Conservation (phyloP, 345 rosid species). For the Citrus hindsii region DNA sequence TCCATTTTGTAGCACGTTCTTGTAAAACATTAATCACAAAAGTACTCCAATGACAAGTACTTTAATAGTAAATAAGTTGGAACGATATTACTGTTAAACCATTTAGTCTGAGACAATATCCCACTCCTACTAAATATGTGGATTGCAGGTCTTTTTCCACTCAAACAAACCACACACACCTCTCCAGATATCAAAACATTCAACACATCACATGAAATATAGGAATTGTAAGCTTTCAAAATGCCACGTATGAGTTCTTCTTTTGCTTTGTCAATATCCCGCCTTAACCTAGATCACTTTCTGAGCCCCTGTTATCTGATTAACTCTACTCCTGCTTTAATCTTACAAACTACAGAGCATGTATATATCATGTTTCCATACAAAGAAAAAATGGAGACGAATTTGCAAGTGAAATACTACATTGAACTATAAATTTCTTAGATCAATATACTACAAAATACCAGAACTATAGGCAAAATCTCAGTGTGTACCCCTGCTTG, state of each 20-base stretch:
- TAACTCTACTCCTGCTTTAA: not conserved
- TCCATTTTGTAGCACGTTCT: not conserved
- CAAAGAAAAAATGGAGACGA: not conserved
- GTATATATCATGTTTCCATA: not conserved
- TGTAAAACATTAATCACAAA: not conserved
- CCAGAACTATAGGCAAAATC: conserved; percentile 35
- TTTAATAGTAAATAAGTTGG: not conserved
- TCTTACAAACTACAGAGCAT: not conserved
- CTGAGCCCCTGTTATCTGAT: not conserved
- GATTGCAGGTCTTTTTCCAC: not conserved
- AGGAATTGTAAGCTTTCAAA: not conserved
- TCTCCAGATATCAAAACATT: not conserved
- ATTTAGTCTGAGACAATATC: not conserved
- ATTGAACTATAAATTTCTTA: not conserved
- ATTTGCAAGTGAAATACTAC: not conserved
- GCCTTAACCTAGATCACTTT: not conserved
- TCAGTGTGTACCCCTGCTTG: conserved; percentile 75
- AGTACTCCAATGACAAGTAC: not conserved
- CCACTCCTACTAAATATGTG: not conserved
- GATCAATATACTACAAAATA: conserved; percentile 15
- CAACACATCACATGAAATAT: not conserved
- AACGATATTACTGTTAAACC: not conserved
- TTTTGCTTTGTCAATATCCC: not conserved
- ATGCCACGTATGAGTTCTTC: not conserved
- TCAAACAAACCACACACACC: not conserved